phyloP scores from a whole-genome alignment of 345 rosid genomes.

The Pseudoturritis turrita region DNA sequence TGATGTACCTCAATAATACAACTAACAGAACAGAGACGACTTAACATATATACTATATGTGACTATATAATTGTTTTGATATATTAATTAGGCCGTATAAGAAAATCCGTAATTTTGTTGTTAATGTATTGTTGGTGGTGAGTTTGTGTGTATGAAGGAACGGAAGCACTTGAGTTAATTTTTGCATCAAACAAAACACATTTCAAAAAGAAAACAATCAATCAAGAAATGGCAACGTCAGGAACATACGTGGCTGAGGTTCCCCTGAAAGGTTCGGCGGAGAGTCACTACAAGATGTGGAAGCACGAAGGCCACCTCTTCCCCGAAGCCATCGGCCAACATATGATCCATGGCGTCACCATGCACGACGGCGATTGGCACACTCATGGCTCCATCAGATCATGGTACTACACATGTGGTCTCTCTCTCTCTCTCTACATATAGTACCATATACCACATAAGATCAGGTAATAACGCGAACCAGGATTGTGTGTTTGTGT shows the following conservation, averaged over 20 bases:
- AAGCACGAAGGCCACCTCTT: background rate
- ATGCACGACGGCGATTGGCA: slow-evolving; percentile 19
- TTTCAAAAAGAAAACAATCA: background rate
- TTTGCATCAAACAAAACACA: background rate
- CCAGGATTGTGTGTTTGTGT: background rate
- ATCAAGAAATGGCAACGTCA: background rate
- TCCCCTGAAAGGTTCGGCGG: background rate
- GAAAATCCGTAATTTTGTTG: background rate
- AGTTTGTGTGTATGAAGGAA: background rate
- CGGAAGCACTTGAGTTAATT: background rate
- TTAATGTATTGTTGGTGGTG: background rate
- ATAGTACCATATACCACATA: too few species aligned
- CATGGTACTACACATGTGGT: slow-evolving; percentile 9
- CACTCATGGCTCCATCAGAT: slow-evolving; percentile 15
- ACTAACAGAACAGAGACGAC: too few species aligned
- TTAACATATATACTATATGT: too few species aligned
- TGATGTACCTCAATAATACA: background rate
- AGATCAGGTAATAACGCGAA: background rate
- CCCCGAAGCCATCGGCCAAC: background rate
- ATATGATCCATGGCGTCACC: background rate
- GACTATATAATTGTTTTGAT: background rate
- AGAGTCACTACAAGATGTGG: background rate
- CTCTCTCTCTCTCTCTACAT: background rate
- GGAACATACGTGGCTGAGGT: background rate
- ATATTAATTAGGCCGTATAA: background rate